Evolutionary conservation across 495 filamentous ascomycete species (phyloP), one percentile per base, ranked within the genome.

Genomic region (Penicillium psychrofluorescens): DNA sequence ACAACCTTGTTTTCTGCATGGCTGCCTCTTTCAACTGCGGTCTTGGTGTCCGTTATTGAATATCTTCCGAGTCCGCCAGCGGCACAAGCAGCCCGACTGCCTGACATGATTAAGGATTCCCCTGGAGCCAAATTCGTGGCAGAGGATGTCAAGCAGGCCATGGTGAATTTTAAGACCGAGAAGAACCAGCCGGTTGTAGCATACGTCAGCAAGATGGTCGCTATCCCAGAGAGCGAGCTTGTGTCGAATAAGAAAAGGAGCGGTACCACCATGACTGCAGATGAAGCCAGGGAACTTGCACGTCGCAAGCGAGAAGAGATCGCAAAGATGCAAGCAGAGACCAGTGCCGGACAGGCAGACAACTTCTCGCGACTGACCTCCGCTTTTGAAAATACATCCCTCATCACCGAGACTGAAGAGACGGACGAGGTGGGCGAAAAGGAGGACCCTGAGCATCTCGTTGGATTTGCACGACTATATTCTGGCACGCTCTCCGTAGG

Each of bases 171-270:
- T 58, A 84, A 85, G 50, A 79, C 77, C 4, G 66, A 63, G 1
- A 64, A 75, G 8, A 74, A 79, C 0, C 84, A 84, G 38, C 91
- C 92, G 2, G 81, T 94, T 3, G 87, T 97, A 7, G 92, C 90
- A 8, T 99, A 94, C 51, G 88, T 99, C 35, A 96, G 90, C 64
- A 99, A 99, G 64, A 95, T 99, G 90, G 86, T 95, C 14, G 89
- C 92, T 1, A 79, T 97, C 12, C 90, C 88, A 2, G 87, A 90
- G 54, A 95, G 87, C 55, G 90, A 97, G 48, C 74, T 99, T 12
- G 80, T 82, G 2, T 88, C 90, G 48, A 91, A 82, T 56, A 78
- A 85, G 27, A 78, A 83, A 49, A 67, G 71, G 7, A 65, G 63
- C 28, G 84, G 84, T 1, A 58, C 55, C 12, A 73, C 78, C 28